Evolutionary conservation across 257 asterid genomes (phyloP).

Genomic region (Scutellaria barbata): DNA sequence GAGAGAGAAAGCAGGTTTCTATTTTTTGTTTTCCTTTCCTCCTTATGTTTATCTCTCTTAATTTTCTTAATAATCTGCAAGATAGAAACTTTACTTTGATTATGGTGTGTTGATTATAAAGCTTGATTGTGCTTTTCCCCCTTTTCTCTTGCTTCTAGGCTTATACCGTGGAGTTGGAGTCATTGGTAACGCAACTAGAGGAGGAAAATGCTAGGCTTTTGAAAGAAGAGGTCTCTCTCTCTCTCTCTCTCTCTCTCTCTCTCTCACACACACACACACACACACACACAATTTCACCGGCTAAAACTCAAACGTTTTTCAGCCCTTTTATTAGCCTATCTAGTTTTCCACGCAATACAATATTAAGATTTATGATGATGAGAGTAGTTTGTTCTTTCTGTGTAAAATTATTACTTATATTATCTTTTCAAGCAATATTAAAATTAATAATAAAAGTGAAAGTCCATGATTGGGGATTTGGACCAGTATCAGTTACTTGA

Average conservation of each 20-base stretch:
- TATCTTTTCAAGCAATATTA: neutral
- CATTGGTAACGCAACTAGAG: slow-evolving; percentile 79
- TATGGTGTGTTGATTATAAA: neutral
- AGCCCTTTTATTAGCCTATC: no score
- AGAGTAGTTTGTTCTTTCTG: neutral
- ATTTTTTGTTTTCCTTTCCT: neutral
- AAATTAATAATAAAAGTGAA: neutral
- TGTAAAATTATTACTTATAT: neutral
- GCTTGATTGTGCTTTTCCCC: neutral
- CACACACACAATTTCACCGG: no score
- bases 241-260: neutral
- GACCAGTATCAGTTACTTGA: neutral
- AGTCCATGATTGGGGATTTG: slow-evolving; percentile 2
- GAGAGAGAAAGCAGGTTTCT: slow-evolving; percentile 92
- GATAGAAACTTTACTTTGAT: neutral
- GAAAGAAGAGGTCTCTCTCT: slow-evolving; percentile 64
- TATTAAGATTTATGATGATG: neutral
- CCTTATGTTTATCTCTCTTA: neutral
- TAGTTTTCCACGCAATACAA: neutral
- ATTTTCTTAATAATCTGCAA: neutral
- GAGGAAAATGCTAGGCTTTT: slow-evolving; percentile 82
- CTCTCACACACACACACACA: no score
- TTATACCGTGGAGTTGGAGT: slow-evolving; percentile 88
- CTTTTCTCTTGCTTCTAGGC: slow-evolving; percentile 55
- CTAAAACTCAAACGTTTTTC: no score